A percentile compares a stretch with the other conserved stretches of the same genome.
phyloP scores from a whole-genome alignment of 148 eudicot species.

The Fallopia convolvulus region DNA sequence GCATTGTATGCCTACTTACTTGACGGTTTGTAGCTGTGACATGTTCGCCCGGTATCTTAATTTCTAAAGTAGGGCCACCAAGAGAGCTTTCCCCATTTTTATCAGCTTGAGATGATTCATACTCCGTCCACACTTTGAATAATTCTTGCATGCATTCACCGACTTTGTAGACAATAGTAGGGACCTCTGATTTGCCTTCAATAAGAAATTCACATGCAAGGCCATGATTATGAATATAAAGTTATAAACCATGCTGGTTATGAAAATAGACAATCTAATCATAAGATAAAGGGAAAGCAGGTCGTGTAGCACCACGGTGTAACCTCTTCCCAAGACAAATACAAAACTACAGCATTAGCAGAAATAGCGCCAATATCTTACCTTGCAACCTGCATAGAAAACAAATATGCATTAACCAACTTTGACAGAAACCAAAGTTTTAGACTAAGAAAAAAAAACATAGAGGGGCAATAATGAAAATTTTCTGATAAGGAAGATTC shows the following conservation, averaged over 20 bases:
- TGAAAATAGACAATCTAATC: not conserved
- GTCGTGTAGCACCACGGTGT: not conserved
- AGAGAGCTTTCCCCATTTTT: constrained; percentile 44
- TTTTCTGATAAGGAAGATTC: not conserved
- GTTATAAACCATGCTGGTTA: not conserved
- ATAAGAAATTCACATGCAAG: constrained; percentile 4
- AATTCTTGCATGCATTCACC: constrained; percentile 96
- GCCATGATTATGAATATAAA: not conserved
- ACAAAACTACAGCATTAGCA: not conserved
- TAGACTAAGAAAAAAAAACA: not conserved
- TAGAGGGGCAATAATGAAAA: not conserved
- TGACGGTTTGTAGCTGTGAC: constrained; percentile 96
- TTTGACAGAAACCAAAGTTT: constrained; percentile 1
- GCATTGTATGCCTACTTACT: constrained; percentile 31
- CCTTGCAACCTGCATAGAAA: constrained; percentile 71
- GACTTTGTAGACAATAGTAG: constrained; percentile 62
- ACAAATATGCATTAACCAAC: constrained; percentile 4
- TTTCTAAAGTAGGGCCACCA: constrained; percentile 77
- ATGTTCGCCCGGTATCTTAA: constrained; percentile 88
- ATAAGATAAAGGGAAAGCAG: not conserved
- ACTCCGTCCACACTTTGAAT: constrained; percentile 80
- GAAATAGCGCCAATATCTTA: constrained; percentile 21
- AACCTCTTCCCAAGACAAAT: not conserved
- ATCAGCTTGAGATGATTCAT: constrained; percentile 52
- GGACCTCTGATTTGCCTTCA: constrained; percentile 69